These are phyloP conservation scores for Lepidium sativum DNA, from an alignment of 345 rosid species.

Conservation along the genomic window DNA sequence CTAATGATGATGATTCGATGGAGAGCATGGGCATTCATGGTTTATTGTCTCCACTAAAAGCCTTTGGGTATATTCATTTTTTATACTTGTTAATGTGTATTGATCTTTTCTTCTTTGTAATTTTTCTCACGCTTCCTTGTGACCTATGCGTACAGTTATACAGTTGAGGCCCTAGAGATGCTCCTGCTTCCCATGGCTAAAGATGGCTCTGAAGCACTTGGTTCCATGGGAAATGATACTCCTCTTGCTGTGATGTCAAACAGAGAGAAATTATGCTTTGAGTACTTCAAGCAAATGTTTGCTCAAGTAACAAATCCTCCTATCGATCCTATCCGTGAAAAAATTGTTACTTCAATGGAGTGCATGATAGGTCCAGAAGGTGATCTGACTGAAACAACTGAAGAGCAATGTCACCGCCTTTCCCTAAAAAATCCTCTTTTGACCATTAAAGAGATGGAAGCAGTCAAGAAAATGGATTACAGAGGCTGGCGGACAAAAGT, in stretches of 20 bases:
- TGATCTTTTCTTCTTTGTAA: background rate
- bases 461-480: slow-evolving; percentile 81
- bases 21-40: slow-evolving; percentile 90
- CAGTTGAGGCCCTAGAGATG: slow-evolving; percentile 97
- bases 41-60: slow-evolving; percentile 79
- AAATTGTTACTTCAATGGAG: slow-evolving; percentile 97
- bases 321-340: slow-evolving; percentile 97
- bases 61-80: slow-evolving; percentile 71
- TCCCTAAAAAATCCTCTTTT: slow-evolving; percentile 84
- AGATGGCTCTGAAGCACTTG: slow-evolving; percentile 94
- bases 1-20: slow-evolving; percentile 67
- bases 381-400: slow-evolving; percentile 94
- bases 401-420: slow-evolving; percentile 95
- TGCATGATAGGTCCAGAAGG: slow-evolving; percentile 99
- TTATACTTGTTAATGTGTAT: background rate
- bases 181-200: slow-evolving; percentile 97
- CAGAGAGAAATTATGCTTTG: slow-evolving; percentile 80
- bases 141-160: slow-evolving; percentile 51
- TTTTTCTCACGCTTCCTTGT: background rate
- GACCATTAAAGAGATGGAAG: slow-evolving; percentile 73
- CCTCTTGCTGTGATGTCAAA: slow-evolving; percentile 97
- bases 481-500: slow-evolving; percentile 88
- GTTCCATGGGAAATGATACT: slow-evolving; percentile 99
- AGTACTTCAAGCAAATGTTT: slow-evolving; percentile 99
- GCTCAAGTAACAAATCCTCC: slow-evolving; percentile 99